Conservation (phyloP, 495 filamentous ascomycete species). For the Lepraria neglecta region DNA sequence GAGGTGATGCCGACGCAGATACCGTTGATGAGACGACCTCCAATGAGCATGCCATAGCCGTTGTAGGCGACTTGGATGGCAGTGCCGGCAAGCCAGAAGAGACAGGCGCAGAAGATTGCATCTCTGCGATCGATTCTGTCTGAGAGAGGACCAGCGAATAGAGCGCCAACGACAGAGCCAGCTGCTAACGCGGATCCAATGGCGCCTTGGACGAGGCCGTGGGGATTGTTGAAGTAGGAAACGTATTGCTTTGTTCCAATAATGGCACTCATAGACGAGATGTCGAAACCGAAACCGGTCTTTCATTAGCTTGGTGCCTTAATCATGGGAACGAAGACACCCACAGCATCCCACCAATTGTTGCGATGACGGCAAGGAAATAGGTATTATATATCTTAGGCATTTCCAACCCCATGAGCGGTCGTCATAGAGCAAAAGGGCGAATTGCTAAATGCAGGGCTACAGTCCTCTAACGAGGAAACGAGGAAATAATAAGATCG, state of each 20-base stretch:
- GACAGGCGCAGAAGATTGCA: constrained; percentile 57
- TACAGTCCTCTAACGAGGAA: neutral
- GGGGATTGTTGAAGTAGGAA: constrained; percentile 58
- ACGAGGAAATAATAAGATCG: neutral
- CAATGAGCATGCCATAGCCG: constrained; percentile 57
- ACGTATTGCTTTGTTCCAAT: constrained; percentile 64
- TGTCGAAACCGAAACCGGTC: constrained; percentile 55
- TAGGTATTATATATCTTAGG: constrained; percentile 56
- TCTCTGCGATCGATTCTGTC: constrained; percentile 61
- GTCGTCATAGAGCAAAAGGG: neutral
- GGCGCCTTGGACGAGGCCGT: constrained; percentile 57
- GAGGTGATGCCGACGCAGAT: constrained; percentile 69
- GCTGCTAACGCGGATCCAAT: constrained; percentile 62
- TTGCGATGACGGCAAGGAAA: constrained; percentile 57
- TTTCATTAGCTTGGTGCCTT: neutral
- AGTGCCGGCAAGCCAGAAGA: constrained; percentile 67
- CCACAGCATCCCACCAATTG: constrained; percentile 53
- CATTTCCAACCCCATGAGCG: constrained; percentile 20
- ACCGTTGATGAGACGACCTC: constrained; percentile 65
- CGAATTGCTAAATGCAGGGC: neutral
- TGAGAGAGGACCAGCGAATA: constrained; percentile 58
- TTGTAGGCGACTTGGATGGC: constrained; percentile 58
- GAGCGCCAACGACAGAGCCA: constrained; percentile 58
- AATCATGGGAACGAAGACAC: constrained; percentile 4
- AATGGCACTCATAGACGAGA: constrained; percentile 67